Base-by-base conservation (phyloP, 1,139 yeast genomes). In the Protomyces inouyei region DNA sequence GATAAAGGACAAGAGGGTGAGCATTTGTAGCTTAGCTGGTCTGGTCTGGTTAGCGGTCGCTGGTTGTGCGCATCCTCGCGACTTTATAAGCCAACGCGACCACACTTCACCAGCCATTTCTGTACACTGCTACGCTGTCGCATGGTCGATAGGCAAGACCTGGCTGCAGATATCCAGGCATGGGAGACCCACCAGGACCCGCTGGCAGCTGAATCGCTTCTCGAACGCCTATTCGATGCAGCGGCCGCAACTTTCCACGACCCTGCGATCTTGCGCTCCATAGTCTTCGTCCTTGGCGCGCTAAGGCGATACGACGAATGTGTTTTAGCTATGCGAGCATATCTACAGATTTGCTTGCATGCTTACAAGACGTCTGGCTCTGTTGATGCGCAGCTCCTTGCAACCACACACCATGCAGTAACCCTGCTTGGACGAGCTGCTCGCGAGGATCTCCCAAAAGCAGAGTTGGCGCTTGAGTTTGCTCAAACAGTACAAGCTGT, bases 161-260 rank as follows among this genome's bases (percentile, higher is more conserved):
- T 12, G 12, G n/a, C n/a, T 12, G n/a, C 12, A 4, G 1, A 37
- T 12, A 37, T 37, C n/a, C n/a, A 37, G 4, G 46, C 46, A n/a
- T 43, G 46, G 46, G 18, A 14, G 4, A 18, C 16, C 16, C 46
- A 16, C 3, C 46, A 53, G 14, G 69, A 67, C 52, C 55, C 65
- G 25, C 45, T 61, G 48, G 37, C 48, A 4, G 69, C 69, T 3
- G 63, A 67, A 18, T 60, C 60, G 23, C 64, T 75, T 10, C 69
- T 70, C 8, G 70, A 68, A 1, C 61, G 74, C 1, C 67, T 80
- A 8, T 75, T 75, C 43, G 70, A 71, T 23, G 80, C 80, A 1
- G 73, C 80, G n/a, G 69, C 74, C 14, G 75, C 76, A 61, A 80
- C 85, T 0, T 83, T 82, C 68, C 84, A 83, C 68, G 82, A 83